Conservation (phyloP, 169 alveolate genomes). For the Plasmodium billcollinsi region DNA sequence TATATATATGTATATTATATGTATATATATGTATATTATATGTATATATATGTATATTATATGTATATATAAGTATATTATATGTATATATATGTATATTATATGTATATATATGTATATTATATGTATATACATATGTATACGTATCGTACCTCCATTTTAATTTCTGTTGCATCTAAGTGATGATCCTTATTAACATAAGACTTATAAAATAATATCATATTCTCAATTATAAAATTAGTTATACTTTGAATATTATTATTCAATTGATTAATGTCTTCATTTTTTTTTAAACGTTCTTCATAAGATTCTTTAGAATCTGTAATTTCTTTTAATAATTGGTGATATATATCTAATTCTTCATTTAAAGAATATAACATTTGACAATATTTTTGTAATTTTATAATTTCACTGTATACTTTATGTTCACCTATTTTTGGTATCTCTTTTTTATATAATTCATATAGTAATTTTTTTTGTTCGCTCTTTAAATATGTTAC, state of each 20-base stretch:
- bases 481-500: slow-evolving; percentile 4
- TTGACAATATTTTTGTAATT: slow-evolving; percentile 29
- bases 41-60: background rate
- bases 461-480: slow-evolving; percentile 21
- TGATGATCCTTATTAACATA: slow-evolving; percentile 38
- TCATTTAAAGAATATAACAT: slow-evolving; percentile 7
- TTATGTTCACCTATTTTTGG: slow-evolving; percentile 18
- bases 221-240: background rate
- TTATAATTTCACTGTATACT: slow-evolving; percentile 13
- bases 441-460: slow-evolving; percentile 15
- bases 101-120: background rate
- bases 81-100: background rate
- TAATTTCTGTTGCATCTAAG: slow-evolving; percentile 33
- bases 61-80: no score
- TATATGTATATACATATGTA: background rate
- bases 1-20: background rate
- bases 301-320: background rate
- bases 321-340: slow-evolving; percentile 18
- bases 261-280: slow-evolving; percentile 10
- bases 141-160: slow-evolving; percentile 20
- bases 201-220: slow-evolving; percentile 21
- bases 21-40: background rate
- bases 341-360: slow-evolving; percentile 36
- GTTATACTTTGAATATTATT: background rate
- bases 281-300: background rate